A percentile compares a stretch with the other conserved stretches of the same genome.
phyloP scores from a whole-genome alignment of 768 basidiomycete species.

The Kwoniella pini region DNA sequence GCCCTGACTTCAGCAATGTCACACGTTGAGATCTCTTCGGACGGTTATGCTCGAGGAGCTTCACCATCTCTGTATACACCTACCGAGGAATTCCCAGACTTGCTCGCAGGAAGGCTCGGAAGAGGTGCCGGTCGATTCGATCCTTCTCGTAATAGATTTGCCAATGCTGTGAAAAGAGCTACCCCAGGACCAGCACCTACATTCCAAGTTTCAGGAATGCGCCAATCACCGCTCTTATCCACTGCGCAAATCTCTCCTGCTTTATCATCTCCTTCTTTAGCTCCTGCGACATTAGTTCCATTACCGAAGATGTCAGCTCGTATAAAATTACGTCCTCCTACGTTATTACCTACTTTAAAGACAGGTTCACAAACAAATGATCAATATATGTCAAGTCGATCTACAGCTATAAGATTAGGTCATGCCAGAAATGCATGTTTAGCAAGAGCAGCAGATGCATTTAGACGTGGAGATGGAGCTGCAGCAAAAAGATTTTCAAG shows the following conservation, averaged over 20 bases:
- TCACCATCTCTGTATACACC: constrained; percentile 28
- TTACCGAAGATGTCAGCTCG: constrained; percentile 69
- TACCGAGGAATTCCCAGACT: constrained; percentile 54
- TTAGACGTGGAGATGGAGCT: constrained; percentile 92
- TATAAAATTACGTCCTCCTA: constrained; percentile 76
- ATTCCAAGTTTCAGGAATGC: constrained; percentile 31
- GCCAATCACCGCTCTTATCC: constrained; percentile 13
- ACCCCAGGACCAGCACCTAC: constrained; percentile 30
- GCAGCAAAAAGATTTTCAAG: constrained; percentile 91
- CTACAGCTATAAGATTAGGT: constrained; percentile 85
- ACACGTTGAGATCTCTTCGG: constrained; percentile 48
- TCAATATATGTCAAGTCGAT: constrained; percentile 85
- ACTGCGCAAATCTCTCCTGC: constrained; percentile 3
- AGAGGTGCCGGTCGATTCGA: constrained; percentile 62
- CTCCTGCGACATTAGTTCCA: constrained; percentile 22
- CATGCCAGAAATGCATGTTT: constrained; percentile 91
- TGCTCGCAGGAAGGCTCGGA: constrained; percentile 30
- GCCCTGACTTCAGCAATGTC: constrained; percentile 50
- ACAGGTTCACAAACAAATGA: constrained; percentile 78
- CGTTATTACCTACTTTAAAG: constrained; percentile 79
- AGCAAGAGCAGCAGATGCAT: constrained; percentile 92
- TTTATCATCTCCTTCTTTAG: constrained; percentile 14
- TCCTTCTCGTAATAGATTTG: constrained; percentile 83
- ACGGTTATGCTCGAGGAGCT: constrained; percentile 40
- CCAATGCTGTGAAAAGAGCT: constrained; percentile 81